Evolutionary conservation across 768 basidiomycete species (phyloP), one percentile per base, ranked within the genome.

Genomic region (Dentipellis fragilis): DNA sequence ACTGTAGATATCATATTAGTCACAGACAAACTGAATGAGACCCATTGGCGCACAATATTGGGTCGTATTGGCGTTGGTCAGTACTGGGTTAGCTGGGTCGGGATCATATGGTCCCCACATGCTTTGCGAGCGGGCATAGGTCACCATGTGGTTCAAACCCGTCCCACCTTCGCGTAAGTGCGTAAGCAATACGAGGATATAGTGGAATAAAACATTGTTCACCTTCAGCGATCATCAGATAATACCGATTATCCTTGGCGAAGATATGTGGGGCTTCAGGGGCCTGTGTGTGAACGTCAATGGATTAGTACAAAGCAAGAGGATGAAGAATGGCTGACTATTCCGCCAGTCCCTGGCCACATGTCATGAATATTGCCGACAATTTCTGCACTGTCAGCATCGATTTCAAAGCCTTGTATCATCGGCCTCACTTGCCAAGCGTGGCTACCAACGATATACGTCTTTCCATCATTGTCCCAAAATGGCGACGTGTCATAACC

Each of bases 201-300:
- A 29, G 29, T 6, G 29, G 29, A 29, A 29, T 29, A 29, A 6
- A 29, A 6, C 19, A 22, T 47, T 59, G 59, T 57, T 19, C 8
- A 62, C 71, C 72, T 58, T 71, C 71, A 1, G 72, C 72, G 7
- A 68, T 65, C 57, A 71, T 56, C 10, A 74, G 65, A 63, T 74
- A 74, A 55, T 71, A 73, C 22, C 10, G 50, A 1, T 54, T 62
- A 39, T 66, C 64, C 47, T 57, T 57, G 36, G 60, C 56, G 57
- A 59, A 63, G 53, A 68, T 57, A 47, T 68, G 67, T 5, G 65
- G 61, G 10, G 62, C 67, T 49, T 68, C 67, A 35, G 67, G 63
- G 35, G 58, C 58, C 58, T 59, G 35, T 9, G 37, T 12, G 7
- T 36, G 14, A 16, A 7, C 36, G 34, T 37, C 37, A 51, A n/a